Evolutionary conservation across 2,329 filamentous ascomycete genomes (phyloP).

Genomic region (Phoma sp.): DNA sequence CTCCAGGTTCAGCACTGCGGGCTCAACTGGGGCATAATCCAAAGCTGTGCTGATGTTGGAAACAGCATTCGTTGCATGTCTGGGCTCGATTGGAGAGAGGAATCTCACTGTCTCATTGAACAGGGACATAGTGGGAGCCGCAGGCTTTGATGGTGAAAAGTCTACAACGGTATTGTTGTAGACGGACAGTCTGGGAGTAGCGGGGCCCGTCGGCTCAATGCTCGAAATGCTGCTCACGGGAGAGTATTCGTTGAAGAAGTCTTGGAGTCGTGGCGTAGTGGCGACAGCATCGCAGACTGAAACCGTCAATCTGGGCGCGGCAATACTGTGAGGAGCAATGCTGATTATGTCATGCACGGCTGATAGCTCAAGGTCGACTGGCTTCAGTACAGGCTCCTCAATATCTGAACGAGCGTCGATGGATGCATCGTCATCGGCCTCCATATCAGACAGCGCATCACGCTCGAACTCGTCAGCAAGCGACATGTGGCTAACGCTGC

Average conservation of each 20-base stretch:
- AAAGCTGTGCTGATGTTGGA: background rate
- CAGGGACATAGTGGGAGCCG: background rate
- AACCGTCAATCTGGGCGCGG: background rate
- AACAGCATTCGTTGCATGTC: background rate
- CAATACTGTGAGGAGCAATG: background rate
- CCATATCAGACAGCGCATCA: too few species aligned
- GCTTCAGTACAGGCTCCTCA: background rate
- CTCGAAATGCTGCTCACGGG: background rate
- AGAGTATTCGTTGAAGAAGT: background rate
- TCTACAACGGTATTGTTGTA: background rate
- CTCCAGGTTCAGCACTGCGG: background rate
- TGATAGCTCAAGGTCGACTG: background rate
- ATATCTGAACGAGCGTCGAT: background rate
- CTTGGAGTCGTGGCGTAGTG: background rate
- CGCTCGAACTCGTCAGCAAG: background rate
- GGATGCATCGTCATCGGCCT: background rate
- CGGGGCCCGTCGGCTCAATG: background rate
- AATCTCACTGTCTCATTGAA: background rate
- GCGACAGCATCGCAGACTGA: background rate
- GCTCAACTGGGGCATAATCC: background rate
- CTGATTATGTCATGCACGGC: background rate
- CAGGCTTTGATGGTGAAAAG: background rate
- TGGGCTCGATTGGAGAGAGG: background rate
- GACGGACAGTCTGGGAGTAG: background rate
- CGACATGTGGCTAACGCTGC: background rate